Conservation (phyloP, 345 rosid genomes). For the Sonneratia caseolaris region DNA sequence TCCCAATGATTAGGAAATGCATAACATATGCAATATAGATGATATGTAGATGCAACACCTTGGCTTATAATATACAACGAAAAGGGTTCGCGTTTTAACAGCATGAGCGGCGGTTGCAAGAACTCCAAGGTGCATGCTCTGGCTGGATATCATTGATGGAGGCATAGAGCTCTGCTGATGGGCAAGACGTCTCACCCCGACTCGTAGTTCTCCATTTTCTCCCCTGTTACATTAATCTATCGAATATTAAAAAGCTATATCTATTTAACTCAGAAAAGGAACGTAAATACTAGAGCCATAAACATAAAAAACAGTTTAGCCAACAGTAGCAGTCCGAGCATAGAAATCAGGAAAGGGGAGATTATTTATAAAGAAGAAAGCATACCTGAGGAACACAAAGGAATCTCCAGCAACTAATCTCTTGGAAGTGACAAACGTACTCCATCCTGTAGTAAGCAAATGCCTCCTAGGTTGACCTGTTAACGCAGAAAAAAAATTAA, state of each 20-base stretch:
- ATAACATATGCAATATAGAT: background rate
- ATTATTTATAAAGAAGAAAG: constrained; percentile 2
- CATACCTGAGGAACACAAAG: constrained; percentile 76
- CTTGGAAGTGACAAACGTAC: constrained; percentile 80
- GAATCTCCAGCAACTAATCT: constrained; percentile 82
- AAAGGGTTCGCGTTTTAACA: constrained; percentile 46
- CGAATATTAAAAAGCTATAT: background rate
- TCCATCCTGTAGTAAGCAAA: constrained; percentile 17
- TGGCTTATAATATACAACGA: constrained; percentile 84
- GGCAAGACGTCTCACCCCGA: constrained; percentile 70
- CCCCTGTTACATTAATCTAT: constrained; percentile 32
- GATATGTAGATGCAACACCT: constrained; percentile 32
- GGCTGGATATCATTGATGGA: constrained; percentile 28
- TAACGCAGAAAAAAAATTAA: constrained; percentile 2
- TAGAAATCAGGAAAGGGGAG: background rate
- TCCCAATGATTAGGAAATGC: background rate
- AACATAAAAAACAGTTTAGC: background rate
- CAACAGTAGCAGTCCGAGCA: background rate
- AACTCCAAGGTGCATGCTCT: too few species aligned
- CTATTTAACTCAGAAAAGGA: background rate
- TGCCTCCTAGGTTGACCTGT: constrained; percentile 96
- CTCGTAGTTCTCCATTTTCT: constrained; percentile 59
- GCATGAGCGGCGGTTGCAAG: constrained; percentile 94
- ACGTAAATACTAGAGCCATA: background rate
- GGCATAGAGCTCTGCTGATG: constrained; percentile 65